These are phyloP conservation scores for Rhizopus sp. DNA, from an alignment of 371 early-diverging fungal genomes.

Conservation along the genomic window DNA sequence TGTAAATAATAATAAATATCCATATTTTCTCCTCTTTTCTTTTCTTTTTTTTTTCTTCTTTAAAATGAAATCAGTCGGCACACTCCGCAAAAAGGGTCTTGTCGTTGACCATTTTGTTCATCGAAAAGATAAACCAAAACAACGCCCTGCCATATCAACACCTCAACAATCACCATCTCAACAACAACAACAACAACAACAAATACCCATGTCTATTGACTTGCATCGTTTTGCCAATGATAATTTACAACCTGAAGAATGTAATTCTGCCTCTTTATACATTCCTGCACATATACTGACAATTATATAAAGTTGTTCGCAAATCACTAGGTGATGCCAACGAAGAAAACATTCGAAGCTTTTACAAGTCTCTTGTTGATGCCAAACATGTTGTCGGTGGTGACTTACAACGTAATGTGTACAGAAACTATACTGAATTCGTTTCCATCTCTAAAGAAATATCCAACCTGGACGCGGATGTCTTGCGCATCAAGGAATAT, in stretches of 20 bases:
- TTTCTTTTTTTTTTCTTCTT: neutral
- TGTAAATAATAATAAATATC: neutral
- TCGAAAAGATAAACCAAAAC: constrained; percentile 1
- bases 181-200: neutral
- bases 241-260: constrained; percentile 46
- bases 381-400: constrained; percentile 80
- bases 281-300: neutral
- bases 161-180: neutral
- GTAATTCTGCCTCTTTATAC: constrained; percentile 17
- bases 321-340: constrained; percentile 56
- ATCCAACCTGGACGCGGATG: constrained; percentile 75
- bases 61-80: constrained; percentile 2
- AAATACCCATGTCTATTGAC: constrained; percentile 38
- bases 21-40: neutral
- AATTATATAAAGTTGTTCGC: constrained; percentile 42
- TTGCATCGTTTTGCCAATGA: constrained; percentile 52
- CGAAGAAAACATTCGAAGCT: constrained; percentile 66
- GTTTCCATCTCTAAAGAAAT: constrained; percentile 95
- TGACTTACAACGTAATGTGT: constrained; percentile 88
- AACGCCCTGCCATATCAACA: constrained; percentile 1
- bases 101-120: constrained; percentile 1
- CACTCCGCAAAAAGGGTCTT: constrained; percentile 1
- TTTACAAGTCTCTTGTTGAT: constrained; percentile 63
- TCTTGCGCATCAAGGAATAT: constrained; percentile 67
- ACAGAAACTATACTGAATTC: constrained; percentile 92